Base-by-base conservation (phyloP, 2,329 filamentous ascomycete genomes). In the Exophiala alcalophila region DNA sequence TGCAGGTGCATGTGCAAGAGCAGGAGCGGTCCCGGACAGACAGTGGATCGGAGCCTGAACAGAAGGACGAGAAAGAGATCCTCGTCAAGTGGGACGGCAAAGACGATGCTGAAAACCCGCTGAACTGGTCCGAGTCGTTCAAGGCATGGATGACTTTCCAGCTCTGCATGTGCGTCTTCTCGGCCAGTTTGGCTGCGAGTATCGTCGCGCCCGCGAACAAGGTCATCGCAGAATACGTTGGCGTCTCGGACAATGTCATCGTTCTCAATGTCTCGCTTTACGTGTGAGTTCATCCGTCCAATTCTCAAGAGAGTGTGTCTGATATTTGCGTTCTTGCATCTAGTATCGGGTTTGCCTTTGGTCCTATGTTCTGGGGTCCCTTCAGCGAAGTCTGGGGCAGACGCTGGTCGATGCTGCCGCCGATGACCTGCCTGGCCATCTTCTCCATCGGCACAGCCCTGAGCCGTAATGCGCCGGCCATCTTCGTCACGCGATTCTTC, bases 141-240 rank as follows among this genome's bases (percentile, higher is more conserved):
- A 75, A 74, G 56, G 62, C 60, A 31, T 73, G 65, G 61, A 60
- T 76, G 36, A 75, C 73, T 0, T 61, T 73, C 12, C 65, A 72
- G 37, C 55, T 77, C 23, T 67, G 70, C 16, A 63, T 76, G 61
- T 60, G 77, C 11, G 73, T 74, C 1, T 56, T 76, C n/a, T 60
- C 65, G 6, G 71, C 70, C 11, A 71, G 66, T 46, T 55, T 75
- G 33, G 74, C 70, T 3, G 73, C 70, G 4, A 72, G 69, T 12
- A 73, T 78, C 42, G 70, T 73, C 26, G 61, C 72, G 2, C 69
- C 74, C 0, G 74, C 71, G 2, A 64, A 68, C 31, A 33, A 59
- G 3, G 59, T 53, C 1, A 68, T 78, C 25, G 63, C 68, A 2
- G 44, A 56, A 21, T 67, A 75, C 37, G 43, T 70, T 18, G 61